phyloP scores from a whole-genome alignment of 1,284 basidiomycete genomes.

The Irpex rosettiformis region DNA sequence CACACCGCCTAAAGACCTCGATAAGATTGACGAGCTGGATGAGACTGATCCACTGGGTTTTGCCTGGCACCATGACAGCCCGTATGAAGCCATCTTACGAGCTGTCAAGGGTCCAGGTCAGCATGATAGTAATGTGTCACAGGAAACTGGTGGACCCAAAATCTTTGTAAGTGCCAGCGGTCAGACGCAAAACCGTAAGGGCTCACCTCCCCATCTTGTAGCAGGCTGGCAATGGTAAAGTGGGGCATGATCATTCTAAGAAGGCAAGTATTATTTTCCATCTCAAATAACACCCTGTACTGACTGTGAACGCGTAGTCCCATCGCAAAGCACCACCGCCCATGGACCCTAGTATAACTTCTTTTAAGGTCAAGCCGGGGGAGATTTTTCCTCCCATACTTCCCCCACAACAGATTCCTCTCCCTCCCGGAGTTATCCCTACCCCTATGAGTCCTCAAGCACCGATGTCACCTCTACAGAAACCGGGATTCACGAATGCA shows the following conservation, averaged over 20 bases:
- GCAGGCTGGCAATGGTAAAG: constrained; percentile 9
- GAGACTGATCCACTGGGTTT: constrained; percentile 64
- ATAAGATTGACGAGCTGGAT: constrained; percentile 72
- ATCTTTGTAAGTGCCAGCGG: constrained; percentile 12
- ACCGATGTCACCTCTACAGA: constrained; percentile 7
- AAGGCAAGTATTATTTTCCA: background rate
- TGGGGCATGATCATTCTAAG: background rate
- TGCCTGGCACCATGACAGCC: constrained; percentile 60
- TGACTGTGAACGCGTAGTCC: background rate
- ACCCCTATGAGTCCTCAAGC: constrained; percentile 9
- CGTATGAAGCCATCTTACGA: constrained; percentile 54
- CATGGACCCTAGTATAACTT: constrained; percentile 15
- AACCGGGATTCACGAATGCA: constrained; percentile 14
- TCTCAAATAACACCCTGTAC: background rate
- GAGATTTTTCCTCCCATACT: constrained; percentile 28
- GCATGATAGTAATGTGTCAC: constrained; percentile 10
- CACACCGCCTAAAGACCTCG: constrained; percentile 42
- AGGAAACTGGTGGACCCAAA: constrained; percentile 12
- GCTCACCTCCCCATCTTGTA: background rate
- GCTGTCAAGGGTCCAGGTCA: constrained; percentile 2
- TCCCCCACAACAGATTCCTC: constrained; percentile 8
- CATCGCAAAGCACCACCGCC: constrained; percentile 1
- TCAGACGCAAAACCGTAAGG: background rate
- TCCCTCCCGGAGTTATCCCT: constrained; percentile 3
- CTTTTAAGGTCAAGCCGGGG: constrained; percentile 25